Evolutionary conservation across 1,284 basidiomycete genomes (phyloP), one percentile per base, ranked within the genome.

Genomic region (Mycosarcoma maydis): DNA sequence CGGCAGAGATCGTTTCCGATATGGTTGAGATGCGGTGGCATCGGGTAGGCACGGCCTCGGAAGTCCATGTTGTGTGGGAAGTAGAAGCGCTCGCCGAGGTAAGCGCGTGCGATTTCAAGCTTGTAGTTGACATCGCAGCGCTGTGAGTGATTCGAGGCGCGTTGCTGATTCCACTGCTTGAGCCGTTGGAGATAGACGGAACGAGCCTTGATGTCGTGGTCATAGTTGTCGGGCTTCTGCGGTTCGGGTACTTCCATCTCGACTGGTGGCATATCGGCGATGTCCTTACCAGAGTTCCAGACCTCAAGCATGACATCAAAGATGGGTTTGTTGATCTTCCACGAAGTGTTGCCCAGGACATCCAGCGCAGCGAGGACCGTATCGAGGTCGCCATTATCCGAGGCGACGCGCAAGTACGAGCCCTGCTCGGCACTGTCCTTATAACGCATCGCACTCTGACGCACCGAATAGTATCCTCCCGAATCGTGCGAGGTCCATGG

Each of bases 41-140:
- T 90, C 3, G 96, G 95, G 80, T 99, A 99, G 0, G 95, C 94
- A 49, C 95, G 90, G 5, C 96, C 96, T 66, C 95, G 89, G 87
- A 98, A 99, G 83, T 99, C 96, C 78, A 98, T 86, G 83, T 97
- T 98, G 84, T 98, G 96, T 0, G 95, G 95, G 64, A 96, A 87
- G 83, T 94, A 98, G 82, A 98, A 90, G 0, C 85, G 88, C 77
- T 98, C 92, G 32, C 87, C 87, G 40, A 93, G 83, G 85, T 92
- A 94, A 48, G 94, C 90, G 55, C 92, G 87, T 2, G 95, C 95
- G 76, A 98, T 96, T 83, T 98, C 95, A 58, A 98, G 88, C 83
- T 94, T 97, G 83, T 98, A 98, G 83, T 98, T 98, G 64, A 94
- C 89, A 78, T 87, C 92, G 83, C 94, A 98, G 40, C 95, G 86